Base-by-base conservation (phyloP, 257 asterid species). In the Craterostigma plantagineum region DNA sequence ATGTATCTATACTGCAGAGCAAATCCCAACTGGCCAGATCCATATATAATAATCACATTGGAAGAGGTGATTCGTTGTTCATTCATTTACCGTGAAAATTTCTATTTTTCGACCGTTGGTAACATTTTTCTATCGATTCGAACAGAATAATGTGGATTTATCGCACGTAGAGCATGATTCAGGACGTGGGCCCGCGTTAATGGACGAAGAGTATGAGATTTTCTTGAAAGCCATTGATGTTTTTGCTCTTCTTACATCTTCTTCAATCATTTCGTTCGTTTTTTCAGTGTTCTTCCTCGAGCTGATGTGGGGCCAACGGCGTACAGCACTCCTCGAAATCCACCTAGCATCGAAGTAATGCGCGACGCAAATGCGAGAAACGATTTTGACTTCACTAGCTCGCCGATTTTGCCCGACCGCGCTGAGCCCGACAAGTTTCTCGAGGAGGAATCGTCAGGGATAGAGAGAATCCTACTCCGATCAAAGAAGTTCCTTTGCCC, bases 21-120 rank as follows among this genome's bases (percentile, higher is more conserved):
- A 79, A 74, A 49, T 67, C 62, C 81, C 86, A 1, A 64, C 69
- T n/a, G 94, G 67, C 12, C 56, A 34, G 85, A 84, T 68, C 84
- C 73, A 16, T 74, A 69, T 43, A 61, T 72, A 23, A 52, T 62
- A 17, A 65, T 77, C 60, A 37, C 42, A 16, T 34, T 68, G 52
- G 63, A 63, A 16, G 77, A 72, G 91, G 95, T 87, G 54, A 23
- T 16, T 30, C 37, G 11, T 7, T 39, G 8, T 10, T 39, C 43
- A 23, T 2, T 23, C 30, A 23, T 56, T 18, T 23, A 35, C 37
- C 18, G 35, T 45, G 7, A 42, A 39, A 42, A 11, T 18, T 18
- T n/a, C n/a, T n/a, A n/a, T n/a, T n/a, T 52, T 45, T 34, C n/a
- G 46, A 44, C 14, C 9, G n/a, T n/a, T 7, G 18, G 30, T 15